Evolutionary conservation across 1,139 yeast species (phyloP).

Genomic region (Suhomyces terraborum): DNA sequence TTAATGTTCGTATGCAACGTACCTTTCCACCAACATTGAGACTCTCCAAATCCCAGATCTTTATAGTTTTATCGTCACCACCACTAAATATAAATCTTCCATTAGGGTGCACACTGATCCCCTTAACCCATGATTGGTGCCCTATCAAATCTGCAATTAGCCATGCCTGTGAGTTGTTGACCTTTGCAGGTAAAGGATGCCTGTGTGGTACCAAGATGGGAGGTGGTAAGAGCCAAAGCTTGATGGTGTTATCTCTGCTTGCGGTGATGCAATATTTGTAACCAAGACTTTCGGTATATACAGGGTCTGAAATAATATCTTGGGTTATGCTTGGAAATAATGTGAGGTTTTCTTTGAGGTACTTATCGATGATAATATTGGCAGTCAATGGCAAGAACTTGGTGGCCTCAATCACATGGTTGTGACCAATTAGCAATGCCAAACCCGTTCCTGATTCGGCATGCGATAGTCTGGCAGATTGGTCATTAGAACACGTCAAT

Average conservation of each 20-base stretch:
- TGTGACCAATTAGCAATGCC: constrained; percentile 72
- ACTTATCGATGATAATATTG: constrained; percentile 52
- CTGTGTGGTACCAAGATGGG: constrained; percentile 58
- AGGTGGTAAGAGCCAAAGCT: constrained; percentile 74
- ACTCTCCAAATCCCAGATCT: constrained; percentile 73
- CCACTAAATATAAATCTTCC: constrained; percentile 73
- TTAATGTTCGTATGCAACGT: constrained; percentile 48
- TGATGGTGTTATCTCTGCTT: constrained; percentile 76
- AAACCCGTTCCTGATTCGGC: constrained; percentile 69
- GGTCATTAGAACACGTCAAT: constrained; percentile 81
- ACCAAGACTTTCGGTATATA: constrained; percentile 43
- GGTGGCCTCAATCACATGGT: constrained; percentile 79
- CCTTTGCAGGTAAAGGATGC: constrained; percentile 55
- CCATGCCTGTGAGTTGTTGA: constrained; percentile 60
- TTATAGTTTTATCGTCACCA: constrained; percentile 76
- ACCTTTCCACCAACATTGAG: constrained; percentile 49
- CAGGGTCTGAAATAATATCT: constrained; percentile 30
- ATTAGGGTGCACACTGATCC: constrained; percentile 69
- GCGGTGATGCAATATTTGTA: constrained; percentile 75
- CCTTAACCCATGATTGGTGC: constrained; percentile 87
- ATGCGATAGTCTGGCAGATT: constrained; percentile 64
- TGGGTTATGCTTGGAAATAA: constrained; percentile 40
- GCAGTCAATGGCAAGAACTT: constrained; percentile 63
- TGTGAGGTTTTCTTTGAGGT: constrained; percentile 37
- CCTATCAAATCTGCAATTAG: constrained; percentile 60